Conservation (phyloP, 2,329 filamentous ascomycete genomes). For the Fusarium sp. region DNA sequence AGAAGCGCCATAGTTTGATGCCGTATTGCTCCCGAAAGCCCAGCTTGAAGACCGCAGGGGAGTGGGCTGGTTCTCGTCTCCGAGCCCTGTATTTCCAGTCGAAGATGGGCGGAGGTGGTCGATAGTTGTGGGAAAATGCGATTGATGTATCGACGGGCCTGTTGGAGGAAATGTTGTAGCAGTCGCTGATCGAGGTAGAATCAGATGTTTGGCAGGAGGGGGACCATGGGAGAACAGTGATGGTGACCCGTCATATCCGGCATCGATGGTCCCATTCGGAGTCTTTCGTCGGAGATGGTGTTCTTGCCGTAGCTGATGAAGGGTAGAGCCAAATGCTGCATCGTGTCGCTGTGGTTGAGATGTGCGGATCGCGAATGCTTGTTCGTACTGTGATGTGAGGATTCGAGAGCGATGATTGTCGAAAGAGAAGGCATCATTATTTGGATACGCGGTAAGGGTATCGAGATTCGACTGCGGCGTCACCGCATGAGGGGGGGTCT, state of each 20-base stretch:
- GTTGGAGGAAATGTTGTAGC: constrained; percentile 29
- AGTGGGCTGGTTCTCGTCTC: constrained; percentile 24
- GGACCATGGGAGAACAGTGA: constrained; percentile 76
- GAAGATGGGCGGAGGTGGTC: constrained; percentile 27
- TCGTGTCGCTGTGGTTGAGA: constrained; percentile 42
- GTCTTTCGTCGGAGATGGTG: constrained; percentile 91
- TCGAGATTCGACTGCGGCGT: constrained; percentile 54
- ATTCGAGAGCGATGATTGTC: constrained; percentile 45
- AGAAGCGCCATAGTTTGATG: constrained; percentile 25
- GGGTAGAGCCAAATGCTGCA: constrained; percentile 20
- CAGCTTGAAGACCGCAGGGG: constrained; percentile 26
- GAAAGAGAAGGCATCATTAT: constrained; percentile 28
- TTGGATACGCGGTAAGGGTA: constrained; percentile 41
- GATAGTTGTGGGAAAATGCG: constrained; percentile 21
- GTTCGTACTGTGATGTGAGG: constrained; percentile 35
- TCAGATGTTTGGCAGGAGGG: constrained; percentile 83
- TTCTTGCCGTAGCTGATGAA: constrained; percentile 59
- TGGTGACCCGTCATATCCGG: constrained; percentile 87
- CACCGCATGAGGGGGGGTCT: constrained; percentile 62
- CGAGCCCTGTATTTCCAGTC: constrained; percentile 18
- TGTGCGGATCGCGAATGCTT: constrained; percentile 48
- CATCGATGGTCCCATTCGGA: constrained; percentile 90
- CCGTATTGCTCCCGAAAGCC: constrained; percentile 24
- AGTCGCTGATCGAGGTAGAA: constrained; percentile 66
- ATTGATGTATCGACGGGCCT: constrained; percentile 21